Conservation (phyloP, 176 grass and related monocot genomes). For the Neostapfia colusana region DNA sequence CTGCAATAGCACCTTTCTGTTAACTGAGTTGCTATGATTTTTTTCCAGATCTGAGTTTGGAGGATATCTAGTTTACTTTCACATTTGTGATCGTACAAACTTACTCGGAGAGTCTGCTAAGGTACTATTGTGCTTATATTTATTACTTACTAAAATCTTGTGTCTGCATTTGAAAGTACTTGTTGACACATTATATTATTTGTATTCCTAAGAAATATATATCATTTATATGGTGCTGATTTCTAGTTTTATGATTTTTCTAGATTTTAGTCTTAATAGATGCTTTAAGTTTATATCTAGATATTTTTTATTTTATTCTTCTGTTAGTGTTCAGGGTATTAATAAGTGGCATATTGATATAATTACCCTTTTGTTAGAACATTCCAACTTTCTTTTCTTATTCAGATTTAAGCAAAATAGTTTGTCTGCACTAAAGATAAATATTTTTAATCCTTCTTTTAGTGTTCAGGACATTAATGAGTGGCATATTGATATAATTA, state of each 20-base stretch:
- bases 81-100: constrained; percentile 86
- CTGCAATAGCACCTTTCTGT: constrained; percentile 25
- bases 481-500: constrained; percentile 5
- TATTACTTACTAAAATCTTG: constrained; percentile 22
- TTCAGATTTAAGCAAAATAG: constrained; percentile 27
- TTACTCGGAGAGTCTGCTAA: constrained; percentile 87
- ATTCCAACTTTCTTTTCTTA: constrained; percentile 4
- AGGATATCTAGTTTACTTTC: constrained; percentile 83
- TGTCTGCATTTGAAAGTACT: background rate
- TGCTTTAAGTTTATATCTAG: background rate
- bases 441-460: background rate
- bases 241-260: background rate
- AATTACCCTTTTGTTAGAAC: constrained; percentile 21
- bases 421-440: too few species aligned
- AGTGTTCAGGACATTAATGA: background rate
- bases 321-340: background rate
- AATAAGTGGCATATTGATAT: background rate
- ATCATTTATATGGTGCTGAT: background rate
- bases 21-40: constrained; percentile 34
- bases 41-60: constrained; percentile 94
- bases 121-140: constrained; percentile 50
- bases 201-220: background rate
- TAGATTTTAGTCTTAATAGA: background rate
- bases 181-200: background rate
- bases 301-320: background rate